These are phyloP conservation scores for Solanum sejunctum DNA, from an alignment of 257 asterid genomes.

Conservation along the genomic window DNA sequence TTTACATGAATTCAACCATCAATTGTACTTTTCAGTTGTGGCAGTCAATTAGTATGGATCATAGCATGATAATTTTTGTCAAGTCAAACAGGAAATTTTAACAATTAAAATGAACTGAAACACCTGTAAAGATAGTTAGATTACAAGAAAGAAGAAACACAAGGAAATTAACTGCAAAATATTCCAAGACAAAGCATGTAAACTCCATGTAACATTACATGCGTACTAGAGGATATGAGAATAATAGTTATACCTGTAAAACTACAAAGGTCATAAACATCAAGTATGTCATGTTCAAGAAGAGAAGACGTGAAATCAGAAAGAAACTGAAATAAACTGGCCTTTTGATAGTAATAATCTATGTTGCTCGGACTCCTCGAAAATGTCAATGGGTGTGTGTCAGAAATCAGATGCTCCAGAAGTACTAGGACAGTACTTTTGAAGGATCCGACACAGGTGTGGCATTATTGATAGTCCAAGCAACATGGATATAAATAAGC, in stretches of 20 bases:
- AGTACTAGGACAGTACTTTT: background rate
- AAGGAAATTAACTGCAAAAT: background rate
- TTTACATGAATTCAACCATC: background rate
- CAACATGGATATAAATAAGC: background rate
- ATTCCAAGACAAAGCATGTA: background rate
- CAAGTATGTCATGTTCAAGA: constrained; percentile 12
- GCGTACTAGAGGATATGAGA: constrained; percentile 4
- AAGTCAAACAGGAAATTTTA: background rate
- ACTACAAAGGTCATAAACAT: constrained; percentile 13
- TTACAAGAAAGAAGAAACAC: background rate
- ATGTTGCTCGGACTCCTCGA: background rate
- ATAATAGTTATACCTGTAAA: constrained; percentile 21
- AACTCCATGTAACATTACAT: background rate
- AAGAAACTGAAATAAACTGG: background rate
- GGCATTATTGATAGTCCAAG: background rate
- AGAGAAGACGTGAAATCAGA: constrained; percentile 1
- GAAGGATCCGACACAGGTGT: background rate
- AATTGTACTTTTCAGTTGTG: background rate
- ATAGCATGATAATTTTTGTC: background rate
- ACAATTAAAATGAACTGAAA: background rate
- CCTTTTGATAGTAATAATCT: background rate
- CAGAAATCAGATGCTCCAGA: background rate
- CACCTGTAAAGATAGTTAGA: background rate
- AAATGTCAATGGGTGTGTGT: background rate
- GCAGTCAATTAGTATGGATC: background rate